Percentiles rank a stretch among this genome's conserved stretches.
Conservation (phyloP, 1,284 basidiomycete species). For the Puccinia brachypodii region DNA sequence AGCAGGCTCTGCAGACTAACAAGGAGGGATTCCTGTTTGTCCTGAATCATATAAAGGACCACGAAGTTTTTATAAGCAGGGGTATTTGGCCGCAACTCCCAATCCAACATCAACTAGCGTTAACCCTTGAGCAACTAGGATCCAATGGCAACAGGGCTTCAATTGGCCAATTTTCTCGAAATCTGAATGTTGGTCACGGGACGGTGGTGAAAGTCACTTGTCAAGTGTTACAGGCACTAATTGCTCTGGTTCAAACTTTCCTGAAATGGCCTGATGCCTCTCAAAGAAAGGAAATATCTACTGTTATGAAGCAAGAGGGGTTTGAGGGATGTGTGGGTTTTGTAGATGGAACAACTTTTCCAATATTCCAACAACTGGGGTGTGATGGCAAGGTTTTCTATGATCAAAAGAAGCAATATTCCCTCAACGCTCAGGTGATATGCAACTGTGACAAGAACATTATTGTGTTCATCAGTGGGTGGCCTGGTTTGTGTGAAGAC, state of each 20-base stretch:
- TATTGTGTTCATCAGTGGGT: neutral
- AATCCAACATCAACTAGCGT: neutral
- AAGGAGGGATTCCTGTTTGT: neutral
- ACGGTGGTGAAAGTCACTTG: neutral
- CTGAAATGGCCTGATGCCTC: neutral
- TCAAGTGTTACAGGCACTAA: neutral
- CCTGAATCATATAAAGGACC: neutral
- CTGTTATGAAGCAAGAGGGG: neutral
- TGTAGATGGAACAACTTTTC: conserved; percentile 4
- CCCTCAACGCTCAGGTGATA: neutral
- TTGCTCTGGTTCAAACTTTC: neutral
- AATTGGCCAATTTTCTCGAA: neutral
- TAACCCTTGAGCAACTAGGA: neutral
- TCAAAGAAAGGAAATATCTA: neutral
- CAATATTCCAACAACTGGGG: neutral
- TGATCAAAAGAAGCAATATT: neutral
- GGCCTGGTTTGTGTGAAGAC: neutral
- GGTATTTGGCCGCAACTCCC: neutral
- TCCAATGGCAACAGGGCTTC: neutral
- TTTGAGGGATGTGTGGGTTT: conserved; percentile 6
- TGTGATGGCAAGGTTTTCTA: neutral
- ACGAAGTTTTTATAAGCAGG: neutral
- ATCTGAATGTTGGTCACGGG: neutral
- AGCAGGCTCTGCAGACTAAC: neutral
- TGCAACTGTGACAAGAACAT: neutral